A percentile compares a stretch with the other conserved stretches of the same genome.
Conservation (phyloP, 495 filamentous ascomycete genomes). For the Collariella sp. region DNA sequence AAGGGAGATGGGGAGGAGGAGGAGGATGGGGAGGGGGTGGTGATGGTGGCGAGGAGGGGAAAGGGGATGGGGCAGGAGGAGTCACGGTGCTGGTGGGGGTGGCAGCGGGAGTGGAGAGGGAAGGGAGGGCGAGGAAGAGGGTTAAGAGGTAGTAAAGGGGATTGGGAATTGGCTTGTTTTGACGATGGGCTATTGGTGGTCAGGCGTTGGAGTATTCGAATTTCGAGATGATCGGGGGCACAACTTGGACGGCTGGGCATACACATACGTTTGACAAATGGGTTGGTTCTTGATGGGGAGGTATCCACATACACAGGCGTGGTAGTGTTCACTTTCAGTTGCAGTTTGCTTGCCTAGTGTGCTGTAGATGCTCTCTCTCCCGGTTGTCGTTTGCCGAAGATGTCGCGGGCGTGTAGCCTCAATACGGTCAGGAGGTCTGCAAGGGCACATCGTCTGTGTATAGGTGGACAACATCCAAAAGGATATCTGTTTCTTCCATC, state of each 20-base stretch:
- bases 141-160: background rate
- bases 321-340: background rate
- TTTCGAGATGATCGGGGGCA: too few relatives aligned
- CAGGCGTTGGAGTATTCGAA: too few relatives aligned
- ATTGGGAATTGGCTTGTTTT: background rate
- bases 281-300: background rate
- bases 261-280: background rate
- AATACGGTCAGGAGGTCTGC: too few relatives aligned
- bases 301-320: background rate
- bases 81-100: background rate
- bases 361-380: too few relatives aligned
- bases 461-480: too few relatives aligned
- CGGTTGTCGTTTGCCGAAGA: too few relatives aligned
- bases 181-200: too few relatives aligned
- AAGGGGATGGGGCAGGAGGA: background rate
- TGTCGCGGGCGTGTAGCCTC: too few relatives aligned
- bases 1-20: constrained; percentile 37
- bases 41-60: constrained; percentile 6
- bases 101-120: background rate
- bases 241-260: background rate
- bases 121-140: constrained; percentile 7
- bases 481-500: too few relatives aligned
- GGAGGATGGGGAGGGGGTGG: constrained; percentile 31
- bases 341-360: background rate
- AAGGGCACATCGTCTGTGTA: too few relatives aligned